Evolutionary conservation across 306 rosid species (phyloP), one percentile per base, ranked within the genome.

Genomic region (Begonia loranthoides): DNA sequence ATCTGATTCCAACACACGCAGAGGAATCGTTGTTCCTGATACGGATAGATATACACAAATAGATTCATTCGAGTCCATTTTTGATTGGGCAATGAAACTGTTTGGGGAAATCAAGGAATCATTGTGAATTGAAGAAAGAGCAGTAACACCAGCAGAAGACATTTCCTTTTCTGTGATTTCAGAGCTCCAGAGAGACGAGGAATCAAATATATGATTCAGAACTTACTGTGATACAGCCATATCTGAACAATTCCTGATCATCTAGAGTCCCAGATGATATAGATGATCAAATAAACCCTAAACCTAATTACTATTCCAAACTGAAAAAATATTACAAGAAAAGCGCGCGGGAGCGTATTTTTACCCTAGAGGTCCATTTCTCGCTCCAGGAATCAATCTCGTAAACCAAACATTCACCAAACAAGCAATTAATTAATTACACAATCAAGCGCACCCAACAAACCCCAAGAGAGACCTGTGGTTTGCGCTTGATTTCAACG

Each of bases 61-160:
- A 1, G 82, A 79, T 4, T 79, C 90, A 22, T 68, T 55, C 28
- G 61, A 55, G 1, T 71, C 66, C 76, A 75, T 15, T 62, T 66
- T 64, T 9, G 69, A 39, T 16, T 63, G 79, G 38, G 69, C 50
- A 17, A 55, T 54, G 24, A 70, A 67, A 15, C 50, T 64, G 54
- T 54, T 52, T 10, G 72, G 70, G 44, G 62, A 56, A 62, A 75
- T 44, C 49, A 73, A 13, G 10, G 73, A 73, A 56, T 82, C 97
- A 57, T 57, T 55, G 22, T 62, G 63, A 65, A 59, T 65, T 17
- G 90, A 94, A 38, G 70, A 19, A 65, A 89, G 87, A 45, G 60
- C 61, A 44, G 73, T 52, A 16, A 89, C 74, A 72, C 90, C 95
- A 17, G 95, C 68, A 10, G 97, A 81, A 63, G 95, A 77, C 97